Evolutionary conservation across 208 protist genomes (phyloP), one percentile per base, ranked within the genome.

Genomic region (Naegleria lovaniensis): DNA sequence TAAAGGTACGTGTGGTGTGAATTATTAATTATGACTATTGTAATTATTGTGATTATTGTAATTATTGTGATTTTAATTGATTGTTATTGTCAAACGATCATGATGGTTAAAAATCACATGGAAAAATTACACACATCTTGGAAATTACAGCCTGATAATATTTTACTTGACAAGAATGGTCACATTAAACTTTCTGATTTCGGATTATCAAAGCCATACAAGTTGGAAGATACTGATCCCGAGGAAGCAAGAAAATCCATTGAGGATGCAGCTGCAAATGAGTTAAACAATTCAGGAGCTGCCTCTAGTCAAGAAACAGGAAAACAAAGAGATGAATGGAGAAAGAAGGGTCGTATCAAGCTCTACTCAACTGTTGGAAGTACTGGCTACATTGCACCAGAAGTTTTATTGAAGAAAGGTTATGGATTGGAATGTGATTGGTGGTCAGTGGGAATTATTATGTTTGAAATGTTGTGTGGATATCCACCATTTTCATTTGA

Each of bases 181-280:
- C 98, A 99, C 93, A 97, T 99, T 38, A 99, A 99, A 92, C 93
- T 99, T n/a, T 96, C 95, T 58, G 98, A 99, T 93, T 99, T 99
- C 95, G 98, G 98, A 0, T 95, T 99, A 9, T 98, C 95, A 15
- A 98, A 98, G 33, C 85, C 85, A 36, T 89, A 67, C 59, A 51
- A 39, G 25, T 15, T 29, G 25, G 25, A n/a, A 38, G 16, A 67
- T 29, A 29, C 55, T 22, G 55, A 29, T 29, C 22, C 55, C 19
- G 85, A 55, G 5, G n/a, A 58, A 0, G 15, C 6, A 16, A 41
- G 7, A 41, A 40, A 89, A 40, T 33, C 48, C 5, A 40, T 79
- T 36, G 67, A 36, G 36, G 67, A 79, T 6, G 16, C 29, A 15
- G 25, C 13, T 75, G 29, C 16, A 11, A 79, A n/a, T 79, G 67